Conservation (phyloP, 2,329 filamentous ascomycete species). For the Fusarium sp. region DNA sequence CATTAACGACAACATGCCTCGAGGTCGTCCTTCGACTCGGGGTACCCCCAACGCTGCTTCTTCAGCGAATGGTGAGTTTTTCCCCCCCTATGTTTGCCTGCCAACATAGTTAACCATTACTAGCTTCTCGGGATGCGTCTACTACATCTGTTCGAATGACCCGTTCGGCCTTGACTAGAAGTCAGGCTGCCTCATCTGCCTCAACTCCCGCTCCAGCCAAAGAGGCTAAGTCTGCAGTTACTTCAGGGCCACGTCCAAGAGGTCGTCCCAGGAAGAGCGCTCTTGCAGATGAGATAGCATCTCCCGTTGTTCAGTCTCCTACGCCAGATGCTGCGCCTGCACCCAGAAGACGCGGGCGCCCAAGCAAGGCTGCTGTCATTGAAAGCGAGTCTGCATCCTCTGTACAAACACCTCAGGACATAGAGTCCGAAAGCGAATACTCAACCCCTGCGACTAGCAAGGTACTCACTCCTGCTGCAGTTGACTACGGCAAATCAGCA, state of each 20-base stretch:
- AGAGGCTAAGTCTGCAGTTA: conserved; percentile 1
- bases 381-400: conserved; percentile 48
- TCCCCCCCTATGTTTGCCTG: neutral
- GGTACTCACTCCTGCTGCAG: conserved; percentile 47
- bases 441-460: conserved; percentile 52
- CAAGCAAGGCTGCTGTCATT: conserved; percentile 27
- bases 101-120: conserved; percentile 2
- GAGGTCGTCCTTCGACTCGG: conserved; percentile 43
- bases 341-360: conserved; percentile 28
- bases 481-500: conserved; percentile 33
- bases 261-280: conserved; percentile 40
- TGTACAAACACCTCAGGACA: conserved; percentile 44
- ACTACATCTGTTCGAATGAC: conserved; percentile 39
- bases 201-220: conserved; percentile 2
- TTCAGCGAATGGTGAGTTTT: conserved; percentile 30
- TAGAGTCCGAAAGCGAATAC: conserved; percentile 46
- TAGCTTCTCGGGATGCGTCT: conserved; percentile 33
- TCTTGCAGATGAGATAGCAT: conserved; percentile 10
- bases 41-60: conserved; percentile 27
- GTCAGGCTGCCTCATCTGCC: conserved; percentile 13
- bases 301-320: conserved; percentile 4
- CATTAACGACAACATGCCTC: conserved; percentile 43
- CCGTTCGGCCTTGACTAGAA: conserved; percentile 40
- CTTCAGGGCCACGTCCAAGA: conserved; percentile 24
- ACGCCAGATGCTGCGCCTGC: conserved; percentile 6